Base-by-base conservation (phyloP, 2,329 filamentous ascomycete species). In the Ceratocystiopsis brevicomis region DNA sequence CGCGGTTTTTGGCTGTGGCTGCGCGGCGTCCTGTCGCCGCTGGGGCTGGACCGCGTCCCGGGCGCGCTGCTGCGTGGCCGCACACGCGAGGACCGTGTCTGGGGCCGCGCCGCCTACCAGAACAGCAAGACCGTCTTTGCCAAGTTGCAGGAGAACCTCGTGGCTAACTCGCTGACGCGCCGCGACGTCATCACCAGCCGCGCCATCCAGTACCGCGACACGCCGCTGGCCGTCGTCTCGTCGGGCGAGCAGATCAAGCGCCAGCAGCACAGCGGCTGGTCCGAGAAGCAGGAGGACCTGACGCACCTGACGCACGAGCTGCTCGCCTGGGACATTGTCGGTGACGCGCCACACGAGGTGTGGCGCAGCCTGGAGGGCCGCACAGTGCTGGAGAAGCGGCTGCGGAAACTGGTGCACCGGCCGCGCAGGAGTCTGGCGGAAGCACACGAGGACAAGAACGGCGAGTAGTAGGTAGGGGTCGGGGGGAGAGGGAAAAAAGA, bases 91-190 rank as follows among this genome's bases (percentile, higher is more conserved):
- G 88, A 96, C 57, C 79, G 90, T 11, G 76, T 94, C 12, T 92
- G 81, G 59, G 90, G 90, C 13, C 71, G 75, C 38, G 75, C 77
- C 6, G 76, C 85, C 0, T 80, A 85, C 55, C 84, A 93, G 59
- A 70, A 69, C 19, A 83, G 82, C 48, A 92, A 87, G 57, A 79
- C 74, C 57, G 79, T 95, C 59, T 94, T 92, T 58, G 81, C 86
- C 5, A 83, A 87, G 60, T 67, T 98, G 44, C 90, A 98, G 61
- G 90, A 98, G 63, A 88, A 80, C 50, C 68, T 96, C 1, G 85
- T 95, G 32, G 87, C 87, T 0, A 73, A 78, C 50, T 84, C 82
- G 1, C 74, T 96, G 51, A 85, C 85, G 14, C 80, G 78, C 58
- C 82, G 82, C 33, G 90, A 98, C 54, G 76, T 93, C 16, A 65